These are phyloP conservation scores for Yarrowia porcina DNA, from an alignment of 805 yeast species.

Conservation along the genomic window DNA sequence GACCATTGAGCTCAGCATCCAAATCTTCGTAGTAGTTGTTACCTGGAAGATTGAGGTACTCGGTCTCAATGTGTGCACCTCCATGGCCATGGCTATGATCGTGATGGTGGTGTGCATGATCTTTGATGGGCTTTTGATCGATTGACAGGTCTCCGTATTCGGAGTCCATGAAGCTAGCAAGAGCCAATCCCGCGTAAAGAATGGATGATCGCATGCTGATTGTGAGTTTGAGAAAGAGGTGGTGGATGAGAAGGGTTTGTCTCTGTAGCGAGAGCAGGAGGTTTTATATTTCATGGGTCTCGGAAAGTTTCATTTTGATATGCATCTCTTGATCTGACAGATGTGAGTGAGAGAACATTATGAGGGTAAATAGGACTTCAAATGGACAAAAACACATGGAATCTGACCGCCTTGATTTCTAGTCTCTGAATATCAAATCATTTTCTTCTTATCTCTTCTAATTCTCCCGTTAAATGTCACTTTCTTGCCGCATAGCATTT, in stretches of 20 bases:
- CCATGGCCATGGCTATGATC: not conserved
- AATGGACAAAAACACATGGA: too few relatives aligned
- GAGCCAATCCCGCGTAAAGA: not conserved
- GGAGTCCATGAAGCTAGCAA: constrained; percentile 18
- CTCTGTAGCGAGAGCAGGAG: not conserved
- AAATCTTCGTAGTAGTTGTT: constrained; percentile 12
- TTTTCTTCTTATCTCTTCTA: too few relatives aligned
- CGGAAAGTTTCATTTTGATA: constrained; percentile 7
- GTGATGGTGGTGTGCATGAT: constrained; percentile 3
- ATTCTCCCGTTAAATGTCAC: not conserved
- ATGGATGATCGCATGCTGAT: not conserved
- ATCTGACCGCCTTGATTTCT: too few relatives aligned
- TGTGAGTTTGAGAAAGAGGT: too few relatives aligned
- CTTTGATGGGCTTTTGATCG: constrained; percentile 14
- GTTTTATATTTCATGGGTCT: not conserved
- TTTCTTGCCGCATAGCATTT: constrained; percentile 5
- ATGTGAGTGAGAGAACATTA: too few relatives aligned
- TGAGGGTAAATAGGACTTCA: too few relatives aligned
- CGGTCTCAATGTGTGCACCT: not conserved
- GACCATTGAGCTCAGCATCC: constrained; percentile 15
- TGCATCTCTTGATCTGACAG: not conserved
- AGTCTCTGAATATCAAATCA: too few relatives aligned
- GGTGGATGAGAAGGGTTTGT: not conserved
- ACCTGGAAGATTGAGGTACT: constrained; percentile 6
- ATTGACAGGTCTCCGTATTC: constrained; percentile 20